phyloP scores from a whole-genome alignment of 2,329 filamentous ascomycete species.

The Thielaviopsis musarum region DNA sequence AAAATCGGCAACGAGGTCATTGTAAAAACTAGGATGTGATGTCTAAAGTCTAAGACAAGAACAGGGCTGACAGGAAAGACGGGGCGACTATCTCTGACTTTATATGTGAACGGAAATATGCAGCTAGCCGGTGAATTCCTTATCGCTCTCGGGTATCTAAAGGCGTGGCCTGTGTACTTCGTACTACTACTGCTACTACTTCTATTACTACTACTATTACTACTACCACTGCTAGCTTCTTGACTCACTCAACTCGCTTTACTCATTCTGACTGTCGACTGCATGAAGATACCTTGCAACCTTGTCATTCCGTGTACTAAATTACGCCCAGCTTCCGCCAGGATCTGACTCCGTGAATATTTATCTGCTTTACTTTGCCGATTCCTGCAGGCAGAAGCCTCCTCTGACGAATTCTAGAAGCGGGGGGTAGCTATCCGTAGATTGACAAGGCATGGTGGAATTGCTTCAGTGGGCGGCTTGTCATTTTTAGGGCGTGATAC shows the following conservation, averaged over 20 bases:
- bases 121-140: not conserved
- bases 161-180: no score
- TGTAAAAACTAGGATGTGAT: not conserved
- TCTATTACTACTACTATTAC: not conserved
- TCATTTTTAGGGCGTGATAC: not conserved
- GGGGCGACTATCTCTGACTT: not conserved
- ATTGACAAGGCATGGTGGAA: not conserved
- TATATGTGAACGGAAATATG: not conserved
- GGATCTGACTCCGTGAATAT: not conserved
- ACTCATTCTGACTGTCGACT: not conserved
- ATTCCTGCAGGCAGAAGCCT: no score
- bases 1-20: not conserved
- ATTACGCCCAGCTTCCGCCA: not conserved
- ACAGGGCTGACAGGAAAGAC: not conserved
- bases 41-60: not conserved
- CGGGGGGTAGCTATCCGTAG: not conserved
- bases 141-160: not conserved
- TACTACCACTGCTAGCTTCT: not conserved
- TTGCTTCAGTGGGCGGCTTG: not conserved
- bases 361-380: no score
- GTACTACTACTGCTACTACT: not conserved
- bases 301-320: not conserved
- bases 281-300: not conserved
- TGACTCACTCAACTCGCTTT: not conserved
- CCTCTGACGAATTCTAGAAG: not conserved